These are phyloP conservation scores for Fraxinus greggii DNA, from an alignment of 305 asterid genomes.

Conservation along the genomic window DNA sequence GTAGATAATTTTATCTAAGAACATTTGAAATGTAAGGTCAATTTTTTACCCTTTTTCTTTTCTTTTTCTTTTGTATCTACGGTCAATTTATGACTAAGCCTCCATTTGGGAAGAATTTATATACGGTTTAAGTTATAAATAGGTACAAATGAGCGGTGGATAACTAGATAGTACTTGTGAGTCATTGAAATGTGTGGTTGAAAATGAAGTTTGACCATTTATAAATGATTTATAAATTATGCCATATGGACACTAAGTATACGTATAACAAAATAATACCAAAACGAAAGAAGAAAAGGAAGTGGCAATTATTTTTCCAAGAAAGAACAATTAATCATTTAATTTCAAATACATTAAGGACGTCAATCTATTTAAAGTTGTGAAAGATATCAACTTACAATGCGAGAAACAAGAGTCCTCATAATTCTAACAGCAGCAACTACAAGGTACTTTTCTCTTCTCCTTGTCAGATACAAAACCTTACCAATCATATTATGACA, in stretches of 20 bases:
- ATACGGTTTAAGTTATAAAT: background rate
- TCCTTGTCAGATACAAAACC: slow-evolving; percentile 70
- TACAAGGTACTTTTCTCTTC: slow-evolving; percentile 88
- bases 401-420: slow-evolving; percentile 80
- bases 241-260: background rate
- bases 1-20: background rate
- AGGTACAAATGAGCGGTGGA: background rate
- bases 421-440: slow-evolving; percentile 90
- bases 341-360: background rate
- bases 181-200: background rate
- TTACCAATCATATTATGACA: slow-evolving; percentile 80
- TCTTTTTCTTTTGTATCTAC: background rate
- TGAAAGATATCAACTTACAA: slow-evolving; percentile 55
- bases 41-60: background rate
- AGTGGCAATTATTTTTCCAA: background rate
- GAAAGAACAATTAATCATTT: background rate
- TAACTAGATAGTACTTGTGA: too few relatives aligned
- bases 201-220: background rate
- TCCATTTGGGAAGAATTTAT: background rate
- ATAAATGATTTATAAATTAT: too few relatives aligned
- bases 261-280: background rate
- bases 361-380: background rate
- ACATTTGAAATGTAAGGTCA: background rate
- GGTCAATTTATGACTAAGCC: background rate
- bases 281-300: background rate